These are phyloP conservation scores for Ottelia alismoides DNA, from an alignment of 106 monocot genomes.

Conservation along the genomic window DNA sequence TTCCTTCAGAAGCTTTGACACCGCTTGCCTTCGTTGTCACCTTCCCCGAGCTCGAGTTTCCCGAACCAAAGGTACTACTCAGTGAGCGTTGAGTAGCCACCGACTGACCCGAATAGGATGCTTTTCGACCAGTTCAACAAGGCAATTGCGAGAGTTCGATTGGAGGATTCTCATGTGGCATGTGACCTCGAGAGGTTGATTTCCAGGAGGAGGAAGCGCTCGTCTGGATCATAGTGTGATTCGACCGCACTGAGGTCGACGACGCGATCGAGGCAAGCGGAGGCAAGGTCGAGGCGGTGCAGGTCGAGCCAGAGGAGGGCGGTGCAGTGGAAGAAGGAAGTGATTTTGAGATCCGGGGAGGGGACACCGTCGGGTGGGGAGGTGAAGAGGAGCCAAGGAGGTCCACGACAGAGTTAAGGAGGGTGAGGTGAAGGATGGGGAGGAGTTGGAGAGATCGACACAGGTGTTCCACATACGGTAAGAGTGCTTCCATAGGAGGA, in stretches of 20 bases:
- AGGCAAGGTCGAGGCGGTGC: conserved; percentile 35
- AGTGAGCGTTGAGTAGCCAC: conserved; percentile 30
- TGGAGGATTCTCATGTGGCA: conserved; percentile 53
- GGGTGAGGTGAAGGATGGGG: background rate
- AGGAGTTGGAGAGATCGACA: conserved; percentile 74
- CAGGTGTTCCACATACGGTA: conserved; percentile 92
- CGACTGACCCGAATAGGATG: conserved; percentile 22
- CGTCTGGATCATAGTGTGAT: conserved; percentile 27
- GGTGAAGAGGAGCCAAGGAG: conserved; percentile 59
- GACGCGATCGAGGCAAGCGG: conserved; percentile 63
- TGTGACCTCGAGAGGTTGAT: conserved; percentile 60
- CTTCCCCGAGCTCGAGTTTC: conserved; percentile 27
- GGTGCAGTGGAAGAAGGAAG: conserved; percentile 69
- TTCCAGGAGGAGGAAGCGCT: conserved; percentile 42
- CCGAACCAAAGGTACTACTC: conserved; percentile 69
- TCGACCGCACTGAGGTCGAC: conserved; percentile 36
- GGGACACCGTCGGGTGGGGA: conserved; percentile 46
- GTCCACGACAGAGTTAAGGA: conserved; percentile 59
- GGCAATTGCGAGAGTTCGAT: conserved; percentile 52
- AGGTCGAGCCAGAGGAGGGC: conserved; percentile 60
- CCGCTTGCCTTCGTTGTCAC: conserved; percentile 4
- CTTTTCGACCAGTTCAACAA: conserved; percentile 64
- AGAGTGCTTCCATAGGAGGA: conserved; percentile 50
- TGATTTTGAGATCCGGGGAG: conserved; percentile 50
- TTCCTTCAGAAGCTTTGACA: conserved; percentile 36